phyloP scores from a whole-genome alignment of 495 filamentous ascomycete species.

The Diplogelasinospora grovesii region DNA sequence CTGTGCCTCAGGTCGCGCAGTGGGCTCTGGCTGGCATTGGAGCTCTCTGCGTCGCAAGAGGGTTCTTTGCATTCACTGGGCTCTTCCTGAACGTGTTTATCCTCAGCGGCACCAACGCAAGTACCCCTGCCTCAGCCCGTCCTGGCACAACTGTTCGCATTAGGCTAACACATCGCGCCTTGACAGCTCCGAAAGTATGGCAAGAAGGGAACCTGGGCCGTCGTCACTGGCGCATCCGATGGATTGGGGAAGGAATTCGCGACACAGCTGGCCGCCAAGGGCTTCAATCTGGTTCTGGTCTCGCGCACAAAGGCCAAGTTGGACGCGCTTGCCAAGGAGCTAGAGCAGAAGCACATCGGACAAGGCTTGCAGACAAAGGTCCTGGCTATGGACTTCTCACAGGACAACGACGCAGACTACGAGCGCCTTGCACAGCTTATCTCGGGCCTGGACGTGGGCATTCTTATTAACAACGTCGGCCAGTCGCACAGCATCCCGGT shows the following conservation, averaged over 20 bases:
- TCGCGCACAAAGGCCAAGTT: conserved; percentile 92
- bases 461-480: conserved; percentile 97
- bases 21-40: conserved; percentile 47
- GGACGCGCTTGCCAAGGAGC: conserved; percentile 63
- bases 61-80: conserved; percentile 54
- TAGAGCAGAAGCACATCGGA: conserved; percentile 57
- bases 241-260: conserved; percentile 97
- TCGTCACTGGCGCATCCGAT: conserved; percentile 93
- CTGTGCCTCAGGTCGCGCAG: conserved; percentile 30
- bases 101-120: conserved; percentile 54
- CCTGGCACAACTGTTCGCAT: no score
- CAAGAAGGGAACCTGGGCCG: conserved; percentile 85
- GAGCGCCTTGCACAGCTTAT: conserved; percentile 59
- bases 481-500: conserved; percentile 88
- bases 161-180: conserved; percentile 2
- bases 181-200: conserved; percentile 81
- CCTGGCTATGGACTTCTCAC: conserved; percentile 85
- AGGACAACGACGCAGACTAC: conserved; percentile 71
- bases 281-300: conserved; percentile 88
- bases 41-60: conserved; percentile 49
- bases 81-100: conserved; percentile 72
- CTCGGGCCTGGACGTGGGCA: conserved; percentile 67
- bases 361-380: conserved; percentile 62
- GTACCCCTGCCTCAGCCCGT: conserved; percentile 5
- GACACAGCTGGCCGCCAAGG: conserved; percentile 78